Base-by-base conservation (phyloP, 2,329 filamentous ascomycete genomes). In the Ophiobolus disseminans region DNA sequence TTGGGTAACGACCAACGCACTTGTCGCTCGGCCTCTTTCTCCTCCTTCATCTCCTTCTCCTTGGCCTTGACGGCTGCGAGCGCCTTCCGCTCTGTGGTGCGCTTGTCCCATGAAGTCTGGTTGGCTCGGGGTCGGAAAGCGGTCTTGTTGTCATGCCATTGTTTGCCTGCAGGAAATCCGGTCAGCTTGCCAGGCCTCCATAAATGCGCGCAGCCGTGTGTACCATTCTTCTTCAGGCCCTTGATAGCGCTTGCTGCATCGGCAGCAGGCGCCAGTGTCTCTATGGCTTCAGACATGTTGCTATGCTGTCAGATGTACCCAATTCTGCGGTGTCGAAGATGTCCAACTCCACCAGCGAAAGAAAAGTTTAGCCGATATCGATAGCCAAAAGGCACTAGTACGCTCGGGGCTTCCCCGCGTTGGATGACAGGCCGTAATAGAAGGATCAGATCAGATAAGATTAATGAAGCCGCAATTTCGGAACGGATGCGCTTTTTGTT, bases 21-120 rank as follows among this genome's bases (percentile, higher is more conserved):
- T 81, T 93, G 81, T 76, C 91, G 83, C 74, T 88, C 88, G n/a
- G 88, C 84, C 70, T 96, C 91, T 76, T 96, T 97, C 78, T 97
- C 94, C 0, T 91, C 90, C 79, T 93, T 73, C 85, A 99, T 86
- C 74, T 97, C 91, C 75, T 90, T 92, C 77, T 97, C 94, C 68
- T 91, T 91, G 26, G 91, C 90, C 78, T 97, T 97, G 63, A 89
- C 84, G n/a, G 90, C 85, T 10, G 84, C 82, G 63, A 86, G 82
- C 6, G 86, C 82, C 54, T 86, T 83, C 41, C 91, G 85, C 53
- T 86, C 82, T 62, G 87, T 86, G 36, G 84, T 78, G 43, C 93
- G 86, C 74, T 91, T 88, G 60, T 87, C 86, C 72, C 88, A 97
- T 0, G 90, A 86, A 2, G 85, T 89, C 61, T 91, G 82, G 20